These are phyloP conservation scores for Papilionanthe hybrid DNA, from an alignment of 116 monocot genomes.

Conservation along the genomic window DNA sequence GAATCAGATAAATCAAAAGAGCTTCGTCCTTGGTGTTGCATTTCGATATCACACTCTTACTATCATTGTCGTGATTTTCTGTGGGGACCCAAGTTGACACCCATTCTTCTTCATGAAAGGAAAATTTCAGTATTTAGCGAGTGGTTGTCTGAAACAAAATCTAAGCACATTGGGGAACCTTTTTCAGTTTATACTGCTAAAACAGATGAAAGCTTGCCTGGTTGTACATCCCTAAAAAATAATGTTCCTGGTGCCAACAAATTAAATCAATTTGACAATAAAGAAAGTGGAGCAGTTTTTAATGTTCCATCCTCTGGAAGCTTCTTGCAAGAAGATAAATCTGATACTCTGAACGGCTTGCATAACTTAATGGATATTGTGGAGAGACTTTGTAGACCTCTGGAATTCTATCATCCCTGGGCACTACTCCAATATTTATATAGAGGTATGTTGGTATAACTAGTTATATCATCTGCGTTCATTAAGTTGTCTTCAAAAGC, in stretches of 20 bases:
- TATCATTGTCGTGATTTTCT: constrained; percentile 46
- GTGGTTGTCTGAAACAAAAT: constrained; percentile 38
- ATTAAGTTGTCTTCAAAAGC: neutral
- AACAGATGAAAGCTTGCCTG: constrained; percentile 17
- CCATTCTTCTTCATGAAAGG: constrained; percentile 72
- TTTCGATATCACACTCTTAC: constrained; percentile 42
- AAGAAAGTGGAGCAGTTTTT: constrained; percentile 6
- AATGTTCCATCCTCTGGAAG: constrained; percentile 9
- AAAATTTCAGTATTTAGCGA: constrained; percentile 66
- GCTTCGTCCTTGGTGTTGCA: constrained; percentile 53
- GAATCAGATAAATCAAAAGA: constrained; percentile 18
- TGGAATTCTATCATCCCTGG: constrained; percentile 66
- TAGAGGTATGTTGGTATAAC: constrained; percentile 54
- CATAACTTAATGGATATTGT: constrained; percentile 40
- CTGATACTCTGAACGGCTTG: constrained; percentile 14
- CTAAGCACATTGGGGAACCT: constrained; percentile 8
- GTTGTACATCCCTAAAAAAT: constrained; percentile 16
- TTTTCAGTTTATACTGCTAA: constrained; percentile 2
- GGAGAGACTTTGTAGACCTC: constrained; percentile 36
- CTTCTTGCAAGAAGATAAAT: constrained; percentile 12
- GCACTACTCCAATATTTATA: constrained; percentile 61
- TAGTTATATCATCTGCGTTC: neutral
- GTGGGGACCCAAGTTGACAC: constrained; percentile 73
- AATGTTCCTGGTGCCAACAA: constrained; percentile 7
- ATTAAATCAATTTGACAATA: constrained; percentile 7